Percentiles rank a stretch among this genome's conserved stretches.
Conservation (phyloP, 2,329 filamentous ascomycete species). For the Trichoderma gracile region DNA sequence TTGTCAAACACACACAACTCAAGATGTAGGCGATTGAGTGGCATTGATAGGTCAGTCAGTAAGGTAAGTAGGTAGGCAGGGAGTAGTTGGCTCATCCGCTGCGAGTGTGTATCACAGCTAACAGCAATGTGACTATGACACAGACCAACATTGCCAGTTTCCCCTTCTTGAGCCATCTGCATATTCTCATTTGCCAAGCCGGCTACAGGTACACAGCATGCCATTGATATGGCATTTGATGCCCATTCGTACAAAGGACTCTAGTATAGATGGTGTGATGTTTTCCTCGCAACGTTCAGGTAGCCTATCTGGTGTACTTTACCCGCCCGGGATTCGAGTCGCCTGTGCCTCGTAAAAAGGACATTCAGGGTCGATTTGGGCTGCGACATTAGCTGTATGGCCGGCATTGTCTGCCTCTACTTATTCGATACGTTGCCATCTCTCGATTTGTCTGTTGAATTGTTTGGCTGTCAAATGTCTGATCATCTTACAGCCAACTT, state of each 20-base stretch:
- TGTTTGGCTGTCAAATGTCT: neutral
- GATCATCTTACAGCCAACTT: neutral
- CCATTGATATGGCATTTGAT: neutral
- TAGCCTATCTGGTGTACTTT: neutral
- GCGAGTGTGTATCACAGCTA: neutral
- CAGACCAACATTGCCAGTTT: neutral
- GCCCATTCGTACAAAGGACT: neutral
- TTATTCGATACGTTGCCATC: neutral
- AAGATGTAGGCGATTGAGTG: neutral
- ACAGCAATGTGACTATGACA: neutral
- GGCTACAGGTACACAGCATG: neutral
- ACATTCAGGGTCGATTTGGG: neutral
- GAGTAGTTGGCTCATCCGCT: neutral
- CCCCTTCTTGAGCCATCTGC: neutral
- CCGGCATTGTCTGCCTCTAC: neutral
- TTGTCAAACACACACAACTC: neutral
- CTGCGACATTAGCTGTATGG: neutral
- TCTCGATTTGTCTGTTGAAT: too few relatives aligned
- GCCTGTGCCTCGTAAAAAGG: neutral
- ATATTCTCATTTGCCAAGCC: neutral
- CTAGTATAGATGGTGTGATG: neutral
- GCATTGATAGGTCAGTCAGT: too few relatives aligned
- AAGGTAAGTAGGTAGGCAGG: too few relatives aligned
- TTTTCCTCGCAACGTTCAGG: neutral
- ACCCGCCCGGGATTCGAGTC: neutral